Evolutionary conservation across 2,329 filamentous ascomycete genomes (phyloP), one percentile per base, ranked within the genome.

Genomic region (Ophiosphaerella korrae): DNA sequence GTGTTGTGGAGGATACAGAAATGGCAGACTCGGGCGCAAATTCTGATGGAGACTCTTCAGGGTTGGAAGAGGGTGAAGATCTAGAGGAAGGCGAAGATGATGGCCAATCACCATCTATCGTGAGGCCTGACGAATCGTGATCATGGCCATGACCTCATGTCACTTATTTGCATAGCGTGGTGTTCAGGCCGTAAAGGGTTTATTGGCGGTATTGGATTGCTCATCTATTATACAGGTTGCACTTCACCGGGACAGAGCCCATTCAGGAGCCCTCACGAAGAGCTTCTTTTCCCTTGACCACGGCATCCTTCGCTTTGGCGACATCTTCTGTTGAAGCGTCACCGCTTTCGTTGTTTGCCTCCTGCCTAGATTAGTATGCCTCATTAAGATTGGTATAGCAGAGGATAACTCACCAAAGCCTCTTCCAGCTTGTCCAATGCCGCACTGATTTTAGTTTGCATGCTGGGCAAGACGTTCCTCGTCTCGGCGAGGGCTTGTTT

Each of bases 401-500:
- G 14, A 11, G 23, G n/a, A 3, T 7, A 1, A 84, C 83, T 77
- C 62, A 92, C 89, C 63, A 97, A 79, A 72, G 90, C 82, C 60
- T 88, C 83, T 75, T 95, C 86, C 42, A 97, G 79, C 68, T 87
- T 90, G 50, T 82, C 79, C 35, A 92, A 78, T 1, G 91, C 88
- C 88, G 84, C 39, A 75, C 76, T 43, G 62, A 97, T 91, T 67
- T 90, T 88, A 67, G 84, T 73, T 63, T 83, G 83, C 59, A 97
- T 76, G 1, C 84, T 84, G 2, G 82, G 87, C 64, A 97, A 88
- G 24, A 97, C 85, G 48, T 86, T 88, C 71, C 88, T 88, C 7
- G 94, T 97, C 77, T 99, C 90, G 59, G 92, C 86, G n/a, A 92
- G 78, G 18, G 89, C 92, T 78, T 84, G 83, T 77, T 84, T 83